phyloP scores from a whole-genome alignment of 495 filamentous ascomycete genomes.

The Lepraria neglecta region DNA sequence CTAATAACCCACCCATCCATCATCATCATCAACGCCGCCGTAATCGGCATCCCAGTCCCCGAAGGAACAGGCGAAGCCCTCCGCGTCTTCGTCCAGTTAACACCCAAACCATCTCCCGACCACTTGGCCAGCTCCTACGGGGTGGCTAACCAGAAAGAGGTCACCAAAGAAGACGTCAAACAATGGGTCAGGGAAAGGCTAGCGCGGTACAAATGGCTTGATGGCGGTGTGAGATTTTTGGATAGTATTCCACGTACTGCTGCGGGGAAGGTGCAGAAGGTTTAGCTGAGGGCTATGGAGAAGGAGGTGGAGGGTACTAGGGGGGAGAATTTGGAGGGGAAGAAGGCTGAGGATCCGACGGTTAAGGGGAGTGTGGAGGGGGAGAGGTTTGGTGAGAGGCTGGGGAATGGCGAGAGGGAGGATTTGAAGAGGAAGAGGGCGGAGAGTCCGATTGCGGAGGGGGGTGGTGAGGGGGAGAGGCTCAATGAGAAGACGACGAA shows the following conservation, averaged over 20 bases:
- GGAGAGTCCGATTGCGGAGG: too few relatives aligned
- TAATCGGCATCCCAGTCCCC: conserved; percentile 56
- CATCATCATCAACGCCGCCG: conserved; percentile 63
- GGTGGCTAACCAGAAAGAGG: conserved; percentile 29
- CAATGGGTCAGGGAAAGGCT: conserved; percentile 56
- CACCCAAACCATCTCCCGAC: conserved; percentile 51
- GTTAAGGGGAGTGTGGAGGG: background rate
- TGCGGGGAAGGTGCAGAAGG: conserved; percentile 68
- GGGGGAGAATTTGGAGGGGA: background rate
- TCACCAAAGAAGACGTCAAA: conserved; percentile 52
- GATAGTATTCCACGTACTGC: conserved; percentile 66
- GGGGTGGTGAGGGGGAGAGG: too few relatives aligned
- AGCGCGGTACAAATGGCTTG: conserved; percentile 59
- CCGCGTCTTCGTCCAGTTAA: conserved; percentile 65
- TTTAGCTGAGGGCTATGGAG: conserved; percentile 50
- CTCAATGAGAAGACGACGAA: too few relatives aligned
- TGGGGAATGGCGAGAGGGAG: background rate
- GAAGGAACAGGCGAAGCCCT: conserved; percentile 56
- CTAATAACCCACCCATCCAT: conserved; percentile 64
- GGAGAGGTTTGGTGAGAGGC: background rate
- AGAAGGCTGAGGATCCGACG: conserved; percentile 2
- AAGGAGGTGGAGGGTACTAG: conserved; percentile 30
- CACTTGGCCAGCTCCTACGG: conserved; percentile 54
- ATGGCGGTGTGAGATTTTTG: conserved; percentile 60
- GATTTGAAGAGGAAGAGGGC: background rate